Conservation (phyloP, 2,329 filamentous ascomycete species). For the Botryotinia calthae region DNA sequence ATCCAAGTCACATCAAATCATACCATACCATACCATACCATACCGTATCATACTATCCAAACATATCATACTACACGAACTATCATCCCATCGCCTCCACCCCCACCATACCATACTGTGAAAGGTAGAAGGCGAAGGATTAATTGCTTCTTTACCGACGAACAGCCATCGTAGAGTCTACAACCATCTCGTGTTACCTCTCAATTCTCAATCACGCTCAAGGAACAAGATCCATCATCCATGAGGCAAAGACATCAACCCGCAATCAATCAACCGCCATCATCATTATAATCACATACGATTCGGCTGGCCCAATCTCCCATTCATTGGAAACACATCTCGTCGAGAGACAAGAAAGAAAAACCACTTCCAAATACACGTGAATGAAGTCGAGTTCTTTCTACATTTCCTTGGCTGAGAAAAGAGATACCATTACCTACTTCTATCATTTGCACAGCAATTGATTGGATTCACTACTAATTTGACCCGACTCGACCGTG, state of each 20-base stretch:
- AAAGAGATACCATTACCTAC: not conserved
- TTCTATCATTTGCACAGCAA: not conserved
- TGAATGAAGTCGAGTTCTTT: not conserved
- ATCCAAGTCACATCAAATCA: no score
- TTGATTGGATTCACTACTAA: slow-evolving; percentile 4
- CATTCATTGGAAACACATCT: not conserved
- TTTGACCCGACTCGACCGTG: not conserved
- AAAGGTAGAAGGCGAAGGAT: not conserved
- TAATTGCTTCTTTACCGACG: not conserved
- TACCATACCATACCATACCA: not conserved
- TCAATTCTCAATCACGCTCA: slow-evolving; percentile 7
- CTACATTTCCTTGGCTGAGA: not conserved
- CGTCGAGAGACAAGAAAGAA: not conserved
- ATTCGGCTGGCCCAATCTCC: slow-evolving; percentile 15
- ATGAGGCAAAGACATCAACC: slow-evolving; percentile 5
- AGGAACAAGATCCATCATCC: slow-evolving; percentile 11
- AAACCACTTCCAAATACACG: not conserved
- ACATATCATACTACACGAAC: not conserved
- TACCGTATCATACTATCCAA: not conserved
- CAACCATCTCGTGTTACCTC: not conserved
- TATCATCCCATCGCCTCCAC: not conserved
- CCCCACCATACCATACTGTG: not conserved
- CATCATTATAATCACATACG: not conserved
- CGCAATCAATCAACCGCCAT: not conserved
- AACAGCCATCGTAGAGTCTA: not conserved